Percentiles rank a stretch among this genome's conserved stretches.
Evolutionary conservation across 768 basidiomycete species (phyloP).

Genomic region (Tylopilus subfusipes): DNA sequence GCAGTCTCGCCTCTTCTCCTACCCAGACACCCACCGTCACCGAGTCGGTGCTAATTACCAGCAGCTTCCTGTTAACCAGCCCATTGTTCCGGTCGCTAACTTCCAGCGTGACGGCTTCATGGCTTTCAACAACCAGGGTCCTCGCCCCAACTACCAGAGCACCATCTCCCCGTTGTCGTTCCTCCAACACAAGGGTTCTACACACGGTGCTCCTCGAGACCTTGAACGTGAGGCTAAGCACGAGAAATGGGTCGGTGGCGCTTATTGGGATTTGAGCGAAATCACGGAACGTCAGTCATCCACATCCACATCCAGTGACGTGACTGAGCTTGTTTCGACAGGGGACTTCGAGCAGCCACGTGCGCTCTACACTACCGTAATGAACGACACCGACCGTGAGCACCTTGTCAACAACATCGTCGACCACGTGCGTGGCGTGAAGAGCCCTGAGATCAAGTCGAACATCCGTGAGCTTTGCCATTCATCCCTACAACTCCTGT

Average conservation of each 20-base stretch:
- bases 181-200: constrained; percentile 43
- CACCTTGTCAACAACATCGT: constrained; percentile 67
- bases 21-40: constrained; percentile 86
- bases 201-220: constrained; percentile 42
- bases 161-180: constrained; percentile 71
- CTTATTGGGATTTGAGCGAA: constrained; percentile 65
- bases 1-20: constrained; percentile 93
- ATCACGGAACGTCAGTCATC: constrained; percentile 70
- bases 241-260: constrained; percentile 72
- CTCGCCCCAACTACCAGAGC: constrained; percentile 85
- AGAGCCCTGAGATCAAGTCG: constrained; percentile 55
- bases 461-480: constrained; percentile 58
- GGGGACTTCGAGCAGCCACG: constrained; percentile 87
- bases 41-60: constrained; percentile 79
- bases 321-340: constrained; percentile 23
- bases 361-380: constrained; percentile 63
- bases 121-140: constrained; percentile 74
- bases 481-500: neutral
- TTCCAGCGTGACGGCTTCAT: constrained; percentile 86
- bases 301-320: neutral
- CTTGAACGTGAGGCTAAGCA: constrained; percentile 44
- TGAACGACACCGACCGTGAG: constrained; percentile 55
- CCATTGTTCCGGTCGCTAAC: constrained; percentile 70
- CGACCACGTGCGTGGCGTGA: constrained; percentile 58
- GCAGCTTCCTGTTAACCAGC: constrained; percentile 85